Evolutionary conservation across 2,329 filamentous ascomycete genomes (phyloP).

Genomic region (Colletotrichum endophyticum): DNA sequence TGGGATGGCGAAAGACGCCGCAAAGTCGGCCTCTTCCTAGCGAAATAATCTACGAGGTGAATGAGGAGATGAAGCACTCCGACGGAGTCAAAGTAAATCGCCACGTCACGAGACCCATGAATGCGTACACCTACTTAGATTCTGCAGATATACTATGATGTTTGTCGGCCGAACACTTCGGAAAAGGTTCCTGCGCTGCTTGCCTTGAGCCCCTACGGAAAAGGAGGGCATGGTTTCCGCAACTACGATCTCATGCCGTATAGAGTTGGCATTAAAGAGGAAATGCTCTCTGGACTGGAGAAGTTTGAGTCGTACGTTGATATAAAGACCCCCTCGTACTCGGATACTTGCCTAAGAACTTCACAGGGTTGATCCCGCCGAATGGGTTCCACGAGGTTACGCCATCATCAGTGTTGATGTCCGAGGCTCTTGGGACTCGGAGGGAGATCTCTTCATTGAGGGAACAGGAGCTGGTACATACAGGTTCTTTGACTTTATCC

Average conservation of each 20-base stretch:
- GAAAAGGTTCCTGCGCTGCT: neutral
- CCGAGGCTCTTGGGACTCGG: neutral
- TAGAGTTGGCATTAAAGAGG: neutral
- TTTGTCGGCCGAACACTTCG: neutral
- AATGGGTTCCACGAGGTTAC: neutral
- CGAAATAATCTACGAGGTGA: neutral
- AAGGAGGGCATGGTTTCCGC: neutral
- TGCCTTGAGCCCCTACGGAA: neutral
- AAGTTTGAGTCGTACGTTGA: neutral
- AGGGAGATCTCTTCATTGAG: neutral
- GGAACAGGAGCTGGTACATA: neutral
- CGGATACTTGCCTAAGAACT: neutral
- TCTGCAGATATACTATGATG: neutral
- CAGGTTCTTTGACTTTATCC: neutral
- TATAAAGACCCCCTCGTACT: neutral
- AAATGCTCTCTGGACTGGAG: neutral
- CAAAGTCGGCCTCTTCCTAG: neutral
- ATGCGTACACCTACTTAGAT: rapidly evolving
- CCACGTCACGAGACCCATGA: rapidly evolving
- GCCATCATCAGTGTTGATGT: neutral
- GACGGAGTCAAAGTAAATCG: neutral
- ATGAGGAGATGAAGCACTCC: neutral
- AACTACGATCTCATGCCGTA: neutral
- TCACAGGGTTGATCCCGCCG: neutral
- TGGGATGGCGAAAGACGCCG: neutral